phyloP scores from a whole-genome alignment of 352 stramenopile genomes.

The Globisporangium paroecandrum region DNA sequence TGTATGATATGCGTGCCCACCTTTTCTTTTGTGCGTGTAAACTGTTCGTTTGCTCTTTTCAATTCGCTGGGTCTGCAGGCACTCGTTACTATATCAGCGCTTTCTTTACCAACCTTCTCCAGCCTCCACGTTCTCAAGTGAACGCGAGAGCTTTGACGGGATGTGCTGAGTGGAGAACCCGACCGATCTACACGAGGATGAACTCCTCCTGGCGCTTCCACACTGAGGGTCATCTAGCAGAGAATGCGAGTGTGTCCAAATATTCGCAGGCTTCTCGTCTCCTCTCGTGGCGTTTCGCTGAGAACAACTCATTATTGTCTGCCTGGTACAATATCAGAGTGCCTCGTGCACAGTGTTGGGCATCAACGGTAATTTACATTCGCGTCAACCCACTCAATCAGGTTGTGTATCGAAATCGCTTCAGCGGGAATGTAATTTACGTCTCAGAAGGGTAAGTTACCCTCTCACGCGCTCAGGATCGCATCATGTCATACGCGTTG shows the following conservation, averaged over 20 bases:
- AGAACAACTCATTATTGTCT: not conserved
- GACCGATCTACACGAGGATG: too few species aligned
- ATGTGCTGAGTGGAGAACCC: too few species aligned
- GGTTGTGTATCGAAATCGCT: not conserved
- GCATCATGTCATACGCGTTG: not conserved
- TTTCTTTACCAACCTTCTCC: not conserved
- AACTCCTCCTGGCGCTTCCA: not conserved
- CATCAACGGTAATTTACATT: not conserved
- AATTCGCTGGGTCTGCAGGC: not conserved
- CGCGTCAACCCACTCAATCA: not conserved
- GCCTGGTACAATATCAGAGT: not conserved
- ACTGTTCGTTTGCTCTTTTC: not conserved
- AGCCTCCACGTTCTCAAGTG: not conserved
- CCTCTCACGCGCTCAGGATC: not conserved
- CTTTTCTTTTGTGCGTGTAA: not conserved
- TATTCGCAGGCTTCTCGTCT: not conserved
- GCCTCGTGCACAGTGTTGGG: not conserved
- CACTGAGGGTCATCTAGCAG: not conserved
- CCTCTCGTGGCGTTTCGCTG: not conserved
- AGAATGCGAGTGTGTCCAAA: not conserved
- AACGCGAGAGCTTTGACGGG: not conserved
- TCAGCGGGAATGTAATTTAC: constrained; percentile 1
- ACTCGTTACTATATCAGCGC: too few species aligned
- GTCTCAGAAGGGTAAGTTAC: not conserved
- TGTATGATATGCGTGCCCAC: constrained; percentile 4